phyloP scores from a whole-genome alignment of 805 yeast genomes.

The Maudiozyma pseudohumilis region DNA sequence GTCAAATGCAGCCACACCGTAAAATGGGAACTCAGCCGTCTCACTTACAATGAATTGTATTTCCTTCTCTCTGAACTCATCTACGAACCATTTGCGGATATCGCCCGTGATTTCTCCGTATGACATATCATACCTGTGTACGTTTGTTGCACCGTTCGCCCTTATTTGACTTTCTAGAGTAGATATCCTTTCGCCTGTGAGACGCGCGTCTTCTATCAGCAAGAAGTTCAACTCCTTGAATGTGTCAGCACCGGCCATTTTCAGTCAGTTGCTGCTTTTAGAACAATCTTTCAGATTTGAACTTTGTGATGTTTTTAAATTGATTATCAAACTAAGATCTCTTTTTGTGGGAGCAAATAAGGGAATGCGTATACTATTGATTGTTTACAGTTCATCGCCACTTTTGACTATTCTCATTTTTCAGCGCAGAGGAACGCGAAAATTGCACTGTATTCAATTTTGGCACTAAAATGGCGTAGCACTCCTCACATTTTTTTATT shows the following conservation, averaged over 20 bases:
- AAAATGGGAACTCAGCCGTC: slow-evolving; percentile 20
- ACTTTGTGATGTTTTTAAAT: too few species aligned
- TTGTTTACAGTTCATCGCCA: too few species aligned
- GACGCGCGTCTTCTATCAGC: slow-evolving; percentile 8
- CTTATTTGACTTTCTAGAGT: neutral
- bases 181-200: neutral
- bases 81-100: slow-evolving; percentile 10
- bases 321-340: too few species aligned
- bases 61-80: slow-evolving; percentile 8
- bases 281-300: too few species aligned
- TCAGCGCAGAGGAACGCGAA: too few species aligned
- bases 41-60: slow-evolving; percentile 21
- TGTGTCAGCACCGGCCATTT: neutral
- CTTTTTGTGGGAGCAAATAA: too few species aligned
- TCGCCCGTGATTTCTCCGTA: neutral
- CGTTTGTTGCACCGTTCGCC: slow-evolving; percentile 1
- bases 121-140: neutral
- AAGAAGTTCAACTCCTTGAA: slow-evolving; percentile 18
- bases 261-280: too few species aligned
- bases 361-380: too few species aligned
- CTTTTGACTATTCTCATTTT: too few species aligned
- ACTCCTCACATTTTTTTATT: too few species aligned
- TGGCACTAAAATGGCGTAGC: too few species aligned
- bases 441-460: too few species aligned
- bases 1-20: slow-evolving; percentile 21